Conservation (phyloP, 106 monocot species). For the Apostasia shenzhenica region DNA sequence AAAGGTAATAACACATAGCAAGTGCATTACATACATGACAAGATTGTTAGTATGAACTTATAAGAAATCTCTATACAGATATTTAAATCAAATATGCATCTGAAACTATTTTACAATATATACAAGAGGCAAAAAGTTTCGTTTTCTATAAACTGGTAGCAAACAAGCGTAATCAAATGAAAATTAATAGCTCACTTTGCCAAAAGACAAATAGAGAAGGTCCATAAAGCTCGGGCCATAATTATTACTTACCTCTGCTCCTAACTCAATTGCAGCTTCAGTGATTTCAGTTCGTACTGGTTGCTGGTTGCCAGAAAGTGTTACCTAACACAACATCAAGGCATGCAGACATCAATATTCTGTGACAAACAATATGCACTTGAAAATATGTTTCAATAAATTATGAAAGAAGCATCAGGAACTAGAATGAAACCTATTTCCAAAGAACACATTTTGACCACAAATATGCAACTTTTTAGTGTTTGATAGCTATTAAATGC, state of each 20-base stretch:
- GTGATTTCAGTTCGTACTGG: conserved; percentile 95
- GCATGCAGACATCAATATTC: neutral
- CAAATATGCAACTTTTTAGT: neutral
- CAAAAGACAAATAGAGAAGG: no score
- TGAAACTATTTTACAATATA: no score
- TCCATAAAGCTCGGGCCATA: neutral
- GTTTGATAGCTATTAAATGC: neutral
- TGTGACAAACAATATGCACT: neutral
- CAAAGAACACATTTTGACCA: neutral
- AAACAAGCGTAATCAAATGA: no score
- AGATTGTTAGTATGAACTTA: no score
- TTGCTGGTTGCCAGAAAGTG: conserved; percentile 96
- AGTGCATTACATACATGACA: no score
- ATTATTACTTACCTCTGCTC: conserved; percentile 52
- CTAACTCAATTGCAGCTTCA: conserved; percentile 95
- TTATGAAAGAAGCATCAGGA: neutral
- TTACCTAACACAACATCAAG: conserved; percentile 45
- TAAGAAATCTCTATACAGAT: no score
- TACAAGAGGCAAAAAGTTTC: no score
- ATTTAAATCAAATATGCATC: no score
- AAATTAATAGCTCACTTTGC: no score
- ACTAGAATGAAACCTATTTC: neutral
- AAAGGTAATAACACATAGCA: no score
- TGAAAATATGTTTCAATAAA: neutral
- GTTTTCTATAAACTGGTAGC: no score